These are phyloP conservation scores for Sordariomycetes sp. DNA, from an alignment of 2,329 filamentous ascomycete species.

Conservation along the genomic window DNA sequence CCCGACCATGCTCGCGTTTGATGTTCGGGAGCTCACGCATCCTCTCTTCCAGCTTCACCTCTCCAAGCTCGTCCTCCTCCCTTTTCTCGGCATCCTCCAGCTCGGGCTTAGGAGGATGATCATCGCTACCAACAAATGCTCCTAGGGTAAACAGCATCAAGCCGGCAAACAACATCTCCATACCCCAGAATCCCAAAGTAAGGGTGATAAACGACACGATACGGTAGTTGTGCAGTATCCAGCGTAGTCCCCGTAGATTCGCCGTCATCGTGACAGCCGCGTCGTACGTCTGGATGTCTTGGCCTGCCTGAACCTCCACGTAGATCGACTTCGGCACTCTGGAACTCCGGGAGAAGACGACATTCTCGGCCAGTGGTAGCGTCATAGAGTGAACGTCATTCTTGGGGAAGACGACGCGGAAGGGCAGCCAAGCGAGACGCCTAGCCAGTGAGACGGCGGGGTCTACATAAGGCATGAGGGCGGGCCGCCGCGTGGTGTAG, in stretches of 20 bases:
- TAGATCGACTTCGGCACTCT: conserved; percentile 34
- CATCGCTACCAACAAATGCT: conserved; percentile 6
- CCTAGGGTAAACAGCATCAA: conserved; percentile 49
- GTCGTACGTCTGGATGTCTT: conserved; percentile 66
- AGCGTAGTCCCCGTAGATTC: conserved; percentile 64
- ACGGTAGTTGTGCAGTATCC: conserved; percentile 80
- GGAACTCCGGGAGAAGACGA: conserved; percentile 45
- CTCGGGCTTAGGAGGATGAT: not conserved
- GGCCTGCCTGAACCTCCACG: conserved; percentile 58
- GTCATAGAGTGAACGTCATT: conserved; percentile 52
- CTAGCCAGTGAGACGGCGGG: conserved; percentile 52
- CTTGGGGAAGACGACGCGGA: conserved; percentile 53
- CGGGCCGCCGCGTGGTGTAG: conserved; percentile 59
- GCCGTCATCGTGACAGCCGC: conserved; percentile 61
- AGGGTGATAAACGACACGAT: conserved; percentile 59
- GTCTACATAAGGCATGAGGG: conserved; percentile 71
- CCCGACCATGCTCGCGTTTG: not conserved
- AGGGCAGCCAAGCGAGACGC: conserved; percentile 52
- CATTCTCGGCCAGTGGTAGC: conserved; percentile 62
- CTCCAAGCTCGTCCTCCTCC: conserved; percentile 6
- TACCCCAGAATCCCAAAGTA: conserved; percentile 63
- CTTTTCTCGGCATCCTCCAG: conserved; percentile 6
- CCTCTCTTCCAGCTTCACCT: not conserved
- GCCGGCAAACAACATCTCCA: conserved; percentile 58
- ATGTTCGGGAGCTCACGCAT: not conserved